phyloP scores from a whole-genome alignment of 129 eudicot genomes.

The Pseudognaphalium luteoalbum region DNA sequence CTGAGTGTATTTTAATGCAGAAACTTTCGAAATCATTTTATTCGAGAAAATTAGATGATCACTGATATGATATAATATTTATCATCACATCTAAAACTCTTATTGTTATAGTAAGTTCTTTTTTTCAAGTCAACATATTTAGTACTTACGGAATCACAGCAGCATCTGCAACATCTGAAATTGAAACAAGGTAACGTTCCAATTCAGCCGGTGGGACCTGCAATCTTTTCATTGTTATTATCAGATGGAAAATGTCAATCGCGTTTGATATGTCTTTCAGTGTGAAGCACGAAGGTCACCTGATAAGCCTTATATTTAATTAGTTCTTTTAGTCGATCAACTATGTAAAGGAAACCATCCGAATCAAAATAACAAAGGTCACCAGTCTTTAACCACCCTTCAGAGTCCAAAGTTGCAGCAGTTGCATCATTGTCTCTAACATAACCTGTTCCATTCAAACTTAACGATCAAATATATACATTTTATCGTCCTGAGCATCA shows the following conservation, averaged over 20 bases:
- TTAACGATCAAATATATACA: conserved; percentile 1
- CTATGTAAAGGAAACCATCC: conserved; percentile 75
- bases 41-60: background rate
- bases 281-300: conserved; percentile 40
- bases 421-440: conserved; percentile 75
- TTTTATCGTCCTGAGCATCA: background rate
- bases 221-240: conserved; percentile 16
- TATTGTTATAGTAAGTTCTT: background rate
- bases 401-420: conserved; percentile 65
- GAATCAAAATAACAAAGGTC: conserved; percentile 82
- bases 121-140: background rate
- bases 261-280: background rate
- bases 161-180: conserved; percentile 78
- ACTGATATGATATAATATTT: background rate
- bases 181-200: conserved; percentile 73
- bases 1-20: background rate
- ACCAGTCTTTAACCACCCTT: conserved; percentile 95
- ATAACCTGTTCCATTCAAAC: conserved; percentile 56
- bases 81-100: background rate
- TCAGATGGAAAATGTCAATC: background rate
- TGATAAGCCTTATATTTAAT: conserved; percentile 94
- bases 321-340: conserved; percentile 83
- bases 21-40: background rate
- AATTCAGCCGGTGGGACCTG: conserved; percentile 98
- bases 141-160: conserved; percentile 89